Percentiles rank a stretch among this genome's conserved stretches.
Conservation (phyloP, 2,329 filamentous ascomycete species). For the Neonectria hederae region DNA sequence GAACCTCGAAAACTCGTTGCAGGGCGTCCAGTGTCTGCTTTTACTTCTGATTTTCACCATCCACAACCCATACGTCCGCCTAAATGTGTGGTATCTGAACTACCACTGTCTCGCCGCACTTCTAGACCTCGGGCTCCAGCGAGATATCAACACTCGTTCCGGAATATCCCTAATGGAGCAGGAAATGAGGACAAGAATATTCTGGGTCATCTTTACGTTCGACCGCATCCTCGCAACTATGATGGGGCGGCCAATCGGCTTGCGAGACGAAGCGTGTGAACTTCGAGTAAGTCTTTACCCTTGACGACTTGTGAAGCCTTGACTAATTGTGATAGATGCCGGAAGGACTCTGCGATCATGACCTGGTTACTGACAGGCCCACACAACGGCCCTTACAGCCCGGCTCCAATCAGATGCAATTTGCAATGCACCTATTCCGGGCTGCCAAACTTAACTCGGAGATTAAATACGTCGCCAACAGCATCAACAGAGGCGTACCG, state of each 20-base stretch:
- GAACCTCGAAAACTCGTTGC: conserved; percentile 58
- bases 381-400: neutral
- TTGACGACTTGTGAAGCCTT: rapidly evolving
- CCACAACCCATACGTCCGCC: conserved; percentile 57
- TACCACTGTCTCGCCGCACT: conserved; percentile 63
- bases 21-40: conserved; percentile 60
- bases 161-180: conserved; percentile 59
- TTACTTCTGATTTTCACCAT: conserved; percentile 59
- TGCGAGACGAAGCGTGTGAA: conserved; percentile 65
- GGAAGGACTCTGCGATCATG: conserved; percentile 36
- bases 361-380: conserved; percentile 22
- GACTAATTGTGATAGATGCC: conserved; percentile 43
- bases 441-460: conserved; percentile 62
- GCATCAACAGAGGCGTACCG: conserved; percentile 57
- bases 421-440: conserved; percentile 59
- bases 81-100: conserved; percentile 65
- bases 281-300: conserved; percentile 50
- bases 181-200: conserved; percentile 64
- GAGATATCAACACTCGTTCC: conserved; percentile 54
- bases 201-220: conserved; percentile 63
- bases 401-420: conserved; percentile 45
- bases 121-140: conserved; percentile 61
- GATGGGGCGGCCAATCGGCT: conserved; percentile 64
- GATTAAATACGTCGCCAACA: conserved; percentile 66
- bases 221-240: conserved; percentile 63